Evolutionary conservation across 2,329 filamentous ascomycete genomes (phyloP), one percentile per base, ranked within the genome.

Genomic region (Xylariaceae sp.): DNA sequence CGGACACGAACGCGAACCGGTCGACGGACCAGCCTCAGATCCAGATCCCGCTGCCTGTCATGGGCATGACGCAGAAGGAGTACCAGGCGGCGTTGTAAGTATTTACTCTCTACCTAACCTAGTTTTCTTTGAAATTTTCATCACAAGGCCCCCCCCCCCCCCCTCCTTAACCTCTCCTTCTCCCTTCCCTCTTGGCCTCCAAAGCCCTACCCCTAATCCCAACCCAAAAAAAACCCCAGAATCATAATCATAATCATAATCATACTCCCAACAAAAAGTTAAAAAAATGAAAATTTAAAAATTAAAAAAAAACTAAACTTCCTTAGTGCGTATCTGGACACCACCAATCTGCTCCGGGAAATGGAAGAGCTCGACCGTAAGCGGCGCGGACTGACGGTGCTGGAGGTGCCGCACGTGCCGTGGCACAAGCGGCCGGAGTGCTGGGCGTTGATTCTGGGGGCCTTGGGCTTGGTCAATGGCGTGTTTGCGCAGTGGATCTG

Each of bases 41-140:
- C 11, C 40, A 42, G 4, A 45, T 56, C 35, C 46, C 54, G 4
- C 37, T 46, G 8, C 51, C 48, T 30, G 52, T 57, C 35, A 59
- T 59, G 55, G 57, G 57, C 4, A 55, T 59, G 55, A 57, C 51
- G 11, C 32, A 50, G 11, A 27, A 37, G 4, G 55, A 59, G 40
- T 59, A 59, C 40, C 37, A 55, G 9, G 44, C 50, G 2, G 57
- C 57, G 29, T 59, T 59, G 57, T 59, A 51, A 53, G 54, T 2
- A 7, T 37, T 29, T 42, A 11, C 5, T 35, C n/a, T 7, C 11
- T n/a, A 43, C 30, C 3, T 31, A 4, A 26, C 31, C 37, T 26
- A 6, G 12, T 9, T 37, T 6, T 31, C 26, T 30, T 27, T 42
- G 7, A 19, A 26, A 29, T 8, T n/a, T 19, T n/a, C 41, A 11